These are phyloP conservation scores for Neofusicoccum ribis DNA, from an alignment of 2,329 filamentous ascomycete species.

Conservation along the genomic window DNA sequence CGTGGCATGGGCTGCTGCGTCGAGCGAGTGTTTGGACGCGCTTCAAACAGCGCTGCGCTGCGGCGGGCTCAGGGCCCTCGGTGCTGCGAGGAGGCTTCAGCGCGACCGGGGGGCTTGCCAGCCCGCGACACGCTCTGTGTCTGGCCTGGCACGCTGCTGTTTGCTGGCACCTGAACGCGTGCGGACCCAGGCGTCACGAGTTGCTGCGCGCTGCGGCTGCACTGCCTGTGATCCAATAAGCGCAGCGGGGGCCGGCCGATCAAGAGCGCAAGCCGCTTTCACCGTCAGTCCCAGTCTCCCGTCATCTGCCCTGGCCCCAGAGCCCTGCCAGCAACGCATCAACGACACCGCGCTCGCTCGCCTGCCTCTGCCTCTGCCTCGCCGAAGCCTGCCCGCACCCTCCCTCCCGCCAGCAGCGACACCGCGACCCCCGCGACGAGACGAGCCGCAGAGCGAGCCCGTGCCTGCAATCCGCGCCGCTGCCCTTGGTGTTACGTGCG, in stretches of 20 bases:
- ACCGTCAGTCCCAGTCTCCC: slow-evolving; percentile 7
- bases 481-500: slow-evolving; percentile 16
- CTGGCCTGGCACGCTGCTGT: neutral
- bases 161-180: slow-evolving; percentile 2
- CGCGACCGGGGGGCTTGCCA: neutral
- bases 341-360: neutral
- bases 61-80: no score
- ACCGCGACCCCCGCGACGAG: neutral
- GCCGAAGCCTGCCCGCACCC: neutral
- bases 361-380: neutral
- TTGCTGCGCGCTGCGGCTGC: neutral
- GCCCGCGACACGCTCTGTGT: neutral
- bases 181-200: slow-evolving; percentile 10
- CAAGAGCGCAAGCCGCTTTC: slow-evolving; percentile 12
- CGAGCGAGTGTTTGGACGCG: neutral
- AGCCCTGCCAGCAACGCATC: neutral
- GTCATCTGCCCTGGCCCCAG: slow-evolving; percentile 11
- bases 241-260: neutral
- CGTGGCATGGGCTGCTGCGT: neutral
- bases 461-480: slow-evolving; percentile 7
- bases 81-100: neutral
- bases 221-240: neutral
- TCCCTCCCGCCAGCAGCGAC: neutral
- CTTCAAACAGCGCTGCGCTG: neutral
- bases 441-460: slow-evolving; percentile 8